Evolutionary conservation across 352 stramenopile genomes (phyloP).

Genomic region (Phytophthora megakarya): DNA sequence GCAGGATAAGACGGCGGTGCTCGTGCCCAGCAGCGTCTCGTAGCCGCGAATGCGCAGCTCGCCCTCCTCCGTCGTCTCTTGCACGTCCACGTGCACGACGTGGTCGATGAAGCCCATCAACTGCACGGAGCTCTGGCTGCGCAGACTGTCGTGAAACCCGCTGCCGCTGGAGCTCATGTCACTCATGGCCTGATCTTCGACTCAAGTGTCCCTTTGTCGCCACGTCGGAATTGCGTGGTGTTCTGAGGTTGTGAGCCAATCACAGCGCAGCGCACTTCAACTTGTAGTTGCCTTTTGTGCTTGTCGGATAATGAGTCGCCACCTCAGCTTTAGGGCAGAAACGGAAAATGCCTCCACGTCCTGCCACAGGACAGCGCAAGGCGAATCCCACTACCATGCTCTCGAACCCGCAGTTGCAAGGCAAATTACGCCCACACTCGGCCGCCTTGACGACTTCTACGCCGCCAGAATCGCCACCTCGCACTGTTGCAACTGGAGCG

Average conservation of each 20-base stretch:
- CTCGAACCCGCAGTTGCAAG: slow-evolving; percentile 29
- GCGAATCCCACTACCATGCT: slow-evolving; percentile 1
- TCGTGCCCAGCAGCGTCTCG: slow-evolving; percentile 72
- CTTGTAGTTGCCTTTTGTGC: slow-evolving; percentile 1
- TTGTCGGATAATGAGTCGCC: background rate
- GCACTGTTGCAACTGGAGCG: background rate
- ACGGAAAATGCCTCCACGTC: slow-evolving; percentile 29
- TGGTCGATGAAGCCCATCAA: slow-evolving; percentile 84
- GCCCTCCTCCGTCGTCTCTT: slow-evolving; percentile 64
- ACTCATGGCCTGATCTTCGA: background rate
- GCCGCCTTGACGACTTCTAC: slow-evolving; percentile 33
- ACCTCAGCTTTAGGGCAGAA: slow-evolving; percentile 5
- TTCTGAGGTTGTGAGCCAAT: slow-evolving; percentile 12
- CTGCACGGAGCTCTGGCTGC: slow-evolving; percentile 85
- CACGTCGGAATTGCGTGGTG: slow-evolving; percentile 17
- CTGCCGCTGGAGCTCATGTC: slow-evolving; percentile 9
- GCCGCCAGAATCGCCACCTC: slow-evolving; percentile 10
- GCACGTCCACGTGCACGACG: slow-evolving; percentile 43
- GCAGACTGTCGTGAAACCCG: slow-evolving; percentile 35
- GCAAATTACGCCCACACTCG: slow-evolving; percentile 45
- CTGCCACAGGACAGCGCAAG: slow-evolving; percentile 25
- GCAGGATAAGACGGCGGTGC: slow-evolving; percentile 74
- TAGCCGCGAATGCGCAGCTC: slow-evolving; percentile 78
- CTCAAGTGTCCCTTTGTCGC: slow-evolving; percentile 13
- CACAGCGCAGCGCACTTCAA: slow-evolving; percentile 16